Evolutionary conservation across 208 protist species (phyloP), one percentile per base, ranked within the genome.

Genomic region (Acanthamoeba polyphaga): DNA sequence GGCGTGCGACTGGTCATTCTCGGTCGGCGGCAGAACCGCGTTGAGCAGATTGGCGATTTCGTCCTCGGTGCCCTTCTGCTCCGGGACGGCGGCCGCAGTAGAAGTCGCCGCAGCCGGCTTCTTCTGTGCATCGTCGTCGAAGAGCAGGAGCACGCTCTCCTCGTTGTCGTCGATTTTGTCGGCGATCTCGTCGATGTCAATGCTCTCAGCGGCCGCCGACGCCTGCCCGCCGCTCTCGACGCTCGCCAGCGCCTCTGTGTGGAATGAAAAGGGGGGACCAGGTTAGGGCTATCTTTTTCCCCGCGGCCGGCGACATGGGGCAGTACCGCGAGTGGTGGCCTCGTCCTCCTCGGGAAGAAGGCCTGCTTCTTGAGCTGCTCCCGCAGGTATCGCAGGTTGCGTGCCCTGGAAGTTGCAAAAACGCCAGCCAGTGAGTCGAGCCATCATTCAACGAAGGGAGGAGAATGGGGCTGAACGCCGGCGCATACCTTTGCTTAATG

Each of bases 351-450:
- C 58, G 27, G 38, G 24, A 17, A 92, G 29, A 38, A 92, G 87
- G 60, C 87, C 87, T 92, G 87, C 64, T 92, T 92, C 58, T 92
- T 68, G n/a, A 92, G 64, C 64, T 92, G 87, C 22, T 92, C 87
- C 34, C 87, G n/a, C 32, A 92, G 32, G 32, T 55, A 92, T 34
- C 34, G 76, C 87, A 92, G 27, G 38, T 92, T 92, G 43, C 87
- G 55, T 27, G 87, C 87, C 46, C 87, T 92, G 43, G 49, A 91
- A 19, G 29, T 64, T 49, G 6, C 3, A 49, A 64, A 64, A 27
- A 15, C 13, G 58, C 13, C 58, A 64, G 58, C 12, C 58, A 64
- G 17, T 27, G 19, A 64, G 58, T 27, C 58, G 19, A 64, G 58
- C 0, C 58, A 64, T 49, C 9, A 49, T 49, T 49, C 46, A 49